phyloP scores from a whole-genome alignment of 805 yeast genomes.

The Saturnispora silvae region DNA sequence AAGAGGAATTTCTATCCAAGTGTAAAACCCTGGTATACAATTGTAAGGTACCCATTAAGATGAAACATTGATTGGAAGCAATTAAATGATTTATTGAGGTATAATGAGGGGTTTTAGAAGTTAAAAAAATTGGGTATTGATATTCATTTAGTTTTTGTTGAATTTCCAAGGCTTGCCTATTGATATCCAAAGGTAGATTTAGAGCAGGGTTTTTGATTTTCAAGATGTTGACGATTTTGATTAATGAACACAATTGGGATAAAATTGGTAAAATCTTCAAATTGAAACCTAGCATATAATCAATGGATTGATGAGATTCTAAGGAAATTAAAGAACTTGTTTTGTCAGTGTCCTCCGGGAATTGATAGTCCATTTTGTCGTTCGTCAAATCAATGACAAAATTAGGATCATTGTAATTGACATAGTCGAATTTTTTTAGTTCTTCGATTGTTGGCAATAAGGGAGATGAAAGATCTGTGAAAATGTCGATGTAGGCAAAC shows the following conservation, averaged over 20 bases:
- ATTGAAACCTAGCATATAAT: constrained; percentile 58
- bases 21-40: constrained; percentile 44
- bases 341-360: constrained; percentile 13
- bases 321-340: constrained; percentile 13
- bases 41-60: constrained; percentile 44
- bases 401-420: constrained; percentile 5
- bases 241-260: constrained; percentile 36
- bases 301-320: constrained; percentile 36
- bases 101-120: constrained; percentile 4
- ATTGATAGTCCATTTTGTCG: constrained; percentile 22
- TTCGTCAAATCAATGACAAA: background rate
- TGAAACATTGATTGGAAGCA: constrained; percentile 43
- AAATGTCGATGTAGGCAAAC: constrained; percentile 58
- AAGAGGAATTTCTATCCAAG: constrained; percentile 33
- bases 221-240: constrained; percentile 23
- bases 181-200: constrained; percentile 12
- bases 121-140: constrained; percentile 12
- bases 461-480: constrained; percentile 53
- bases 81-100: constrained; percentile 22
- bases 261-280: constrained; percentile 47
- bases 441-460: constrained; percentile 22
- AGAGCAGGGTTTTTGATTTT: constrained; percentile 6
- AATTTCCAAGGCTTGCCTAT: constrained; percentile 32
- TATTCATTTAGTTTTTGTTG: constrained; percentile 25
- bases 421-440: no score